These are phyloP conservation scores for Alternaria arborescens DNA, from an alignment of 2,329 filamentous ascomycete species.

Conservation along the genomic window DNA sequence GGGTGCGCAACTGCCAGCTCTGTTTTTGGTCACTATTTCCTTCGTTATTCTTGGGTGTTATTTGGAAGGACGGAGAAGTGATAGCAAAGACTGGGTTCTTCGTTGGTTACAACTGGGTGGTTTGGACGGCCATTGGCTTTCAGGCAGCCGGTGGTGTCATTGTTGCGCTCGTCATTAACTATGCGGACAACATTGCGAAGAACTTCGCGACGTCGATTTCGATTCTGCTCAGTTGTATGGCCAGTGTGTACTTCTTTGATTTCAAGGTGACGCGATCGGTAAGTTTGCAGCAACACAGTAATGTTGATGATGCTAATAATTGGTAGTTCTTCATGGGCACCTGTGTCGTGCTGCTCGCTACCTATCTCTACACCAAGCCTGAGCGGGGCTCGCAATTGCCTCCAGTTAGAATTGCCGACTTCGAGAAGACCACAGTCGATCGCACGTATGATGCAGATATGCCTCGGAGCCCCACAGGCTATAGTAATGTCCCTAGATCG, in stretches of 20 bases:
- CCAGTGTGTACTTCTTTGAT: conserved; percentile 86
- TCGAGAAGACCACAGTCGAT: conserved; percentile 77
- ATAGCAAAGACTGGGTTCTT: conserved; percentile 91
- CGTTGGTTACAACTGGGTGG: conserved; percentile 89
- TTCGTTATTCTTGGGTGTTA: conserved; percentile 82
- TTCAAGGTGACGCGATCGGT: conserved; percentile 69
- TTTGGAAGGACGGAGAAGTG: conserved; percentile 85
- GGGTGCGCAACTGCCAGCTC: conserved; percentile 94
- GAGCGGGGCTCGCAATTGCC: conserved; percentile 64
- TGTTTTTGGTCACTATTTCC: conserved; percentile 95
- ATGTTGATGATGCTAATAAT: conserved; percentile 8
- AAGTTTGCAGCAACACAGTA: conserved; percentile 12
- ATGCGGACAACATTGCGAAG: conserved; percentile 89
- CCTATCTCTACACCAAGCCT: conserved; percentile 81
- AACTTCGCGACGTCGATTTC: conserved; percentile 94
- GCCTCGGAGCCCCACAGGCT: conserved; percentile 21
- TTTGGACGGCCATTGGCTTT: conserved; percentile 84
- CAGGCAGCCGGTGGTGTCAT: conserved; percentile 87
- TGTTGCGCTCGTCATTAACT: conserved; percentile 82
- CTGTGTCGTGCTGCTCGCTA: conserved; percentile 77
- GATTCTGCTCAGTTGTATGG: conserved; percentile 85
- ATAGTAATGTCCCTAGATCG: conserved; percentile 22
- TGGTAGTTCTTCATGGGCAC: conserved; percentile 83
- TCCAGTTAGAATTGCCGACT: conserved; percentile 74
- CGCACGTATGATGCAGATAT: conserved; percentile 26